Evolutionary conservation across 495 filamentous ascomycete species (phyloP).

Genomic region (Aspergillus funiculosus): DNA sequence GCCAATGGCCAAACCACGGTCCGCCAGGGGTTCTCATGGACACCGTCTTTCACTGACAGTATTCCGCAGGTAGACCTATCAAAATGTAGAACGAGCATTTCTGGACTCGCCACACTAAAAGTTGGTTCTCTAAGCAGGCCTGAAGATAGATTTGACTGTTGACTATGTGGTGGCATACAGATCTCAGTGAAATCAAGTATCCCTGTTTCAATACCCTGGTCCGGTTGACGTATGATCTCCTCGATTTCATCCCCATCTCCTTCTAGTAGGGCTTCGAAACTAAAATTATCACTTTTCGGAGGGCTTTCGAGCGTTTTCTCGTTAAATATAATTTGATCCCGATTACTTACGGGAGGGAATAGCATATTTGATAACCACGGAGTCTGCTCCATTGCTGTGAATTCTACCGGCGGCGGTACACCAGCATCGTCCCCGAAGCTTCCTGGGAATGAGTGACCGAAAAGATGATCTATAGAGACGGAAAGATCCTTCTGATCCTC

Average conservation of each 20-base stretch:
- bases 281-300: constrained; percentile 20
- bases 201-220: constrained; percentile 35
- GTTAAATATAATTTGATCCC: constrained; percentile 2
- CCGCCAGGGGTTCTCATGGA: constrained; percentile 71
- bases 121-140: constrained; percentile 35
- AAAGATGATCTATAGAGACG: constrained; percentile 10
- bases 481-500: constrained; percentile 5
- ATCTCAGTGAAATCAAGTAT: constrained; percentile 22
- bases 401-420: constrained; percentile 12
- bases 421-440: constrained; percentile 13
- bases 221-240: constrained; percentile 50
- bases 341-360: constrained; percentile 10
- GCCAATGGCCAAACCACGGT: constrained; percentile 70
- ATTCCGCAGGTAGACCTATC: constrained; percentile 71
- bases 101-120: constrained; percentile 47
- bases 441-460: constrained; percentile 8
- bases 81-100: constrained; percentile 63
- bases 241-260: constrained; percentile 52
- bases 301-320: neutral
- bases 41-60: constrained; percentile 66
- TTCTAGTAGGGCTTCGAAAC: constrained; percentile 34
- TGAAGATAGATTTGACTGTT: neutral
- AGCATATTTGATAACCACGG: constrained; percentile 18
- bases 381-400: constrained; percentile 13
- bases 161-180: neutral